Percentiles rank a stretch among this genome's conserved stretches.
These are phyloP conservation scores for Eurotiales sp. DNA, from an alignment of 2,329 filamentous ascomycete genomes.

Conservation along the genomic window DNA sequence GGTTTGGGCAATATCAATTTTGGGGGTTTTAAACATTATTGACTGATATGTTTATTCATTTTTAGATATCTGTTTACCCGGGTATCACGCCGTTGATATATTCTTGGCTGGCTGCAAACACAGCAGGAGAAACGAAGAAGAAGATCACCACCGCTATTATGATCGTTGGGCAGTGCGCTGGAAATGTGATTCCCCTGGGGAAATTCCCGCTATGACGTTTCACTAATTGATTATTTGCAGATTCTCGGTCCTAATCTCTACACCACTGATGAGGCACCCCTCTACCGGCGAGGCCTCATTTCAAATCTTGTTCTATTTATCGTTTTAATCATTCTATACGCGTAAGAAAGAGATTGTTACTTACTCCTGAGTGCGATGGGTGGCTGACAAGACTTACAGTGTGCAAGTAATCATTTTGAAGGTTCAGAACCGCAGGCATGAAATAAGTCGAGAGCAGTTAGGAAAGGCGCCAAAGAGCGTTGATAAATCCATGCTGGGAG, in stretches of 20 bases:
- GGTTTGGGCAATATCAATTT: conserved; percentile 12
- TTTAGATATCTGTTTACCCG: conserved; percentile 55
- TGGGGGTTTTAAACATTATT: too few species aligned
- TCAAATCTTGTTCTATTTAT: conserved; percentile 61
- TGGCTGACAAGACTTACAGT: too few species aligned
- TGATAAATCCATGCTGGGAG: conserved; percentile 57
- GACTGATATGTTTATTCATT: too few species aligned
- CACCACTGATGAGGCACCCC: conserved; percentile 56
- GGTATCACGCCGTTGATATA: conserved; percentile 65
- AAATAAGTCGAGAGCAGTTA: conserved; percentile 50
- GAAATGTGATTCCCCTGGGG: conserved; percentile 43
- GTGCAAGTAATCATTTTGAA: conserved; percentile 47
- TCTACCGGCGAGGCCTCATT: conserved; percentile 56
- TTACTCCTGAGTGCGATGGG: too few species aligned
- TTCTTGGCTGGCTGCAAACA: conserved; percentile 62
- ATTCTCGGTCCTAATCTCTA: conserved; percentile 64
- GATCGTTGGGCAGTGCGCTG: conserved; percentile 62
- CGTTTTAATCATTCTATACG: conserved; percentile 53
- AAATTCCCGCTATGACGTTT: neutral
- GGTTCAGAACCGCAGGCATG: conserved; percentile 55
- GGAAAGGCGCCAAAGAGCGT: conserved; percentile 58
- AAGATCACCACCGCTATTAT: conserved; percentile 63
- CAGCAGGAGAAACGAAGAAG: conserved; percentile 66
- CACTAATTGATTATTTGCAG: conserved; percentile 15
- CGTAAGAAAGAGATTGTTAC: conserved; percentile 23